Percentiles rank a stretch among this genome's conserved stretches.
These are phyloP conservation scores for Carpinus fangiana DNA, from an alignment of 306 rosid species.

Conservation along the genomic window DNA sequence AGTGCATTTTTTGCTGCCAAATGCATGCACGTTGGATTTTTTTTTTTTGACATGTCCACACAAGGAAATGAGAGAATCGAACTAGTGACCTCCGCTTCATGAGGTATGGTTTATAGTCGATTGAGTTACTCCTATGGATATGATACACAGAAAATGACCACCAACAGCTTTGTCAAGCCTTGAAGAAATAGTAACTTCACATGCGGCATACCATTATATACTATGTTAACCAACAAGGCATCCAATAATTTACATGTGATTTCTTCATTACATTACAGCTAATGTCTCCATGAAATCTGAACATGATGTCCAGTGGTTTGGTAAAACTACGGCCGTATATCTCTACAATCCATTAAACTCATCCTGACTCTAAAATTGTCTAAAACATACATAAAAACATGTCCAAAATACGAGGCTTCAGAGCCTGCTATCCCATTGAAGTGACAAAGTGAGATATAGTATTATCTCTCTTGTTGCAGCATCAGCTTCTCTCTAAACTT, in stretches of 20 bases:
- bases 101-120: too few relatives aligned
- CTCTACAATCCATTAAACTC: background rate
- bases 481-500: constrained; percentile 16
- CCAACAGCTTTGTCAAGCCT: too few relatives aligned
- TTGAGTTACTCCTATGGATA: too few relatives aligned
- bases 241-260: background rate
- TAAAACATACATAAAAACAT: background rate
- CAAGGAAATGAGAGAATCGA: too few relatives aligned
- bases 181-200: too few relatives aligned
- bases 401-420: constrained; percentile 21
- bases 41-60: too few relatives aligned
- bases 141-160: too few relatives aligned
- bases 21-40: too few relatives aligned
- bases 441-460: constrained; percentile 8
- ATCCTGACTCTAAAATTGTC: background rate
- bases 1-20: too few relatives aligned
- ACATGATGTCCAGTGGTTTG: background rate
- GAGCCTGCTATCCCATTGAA: constrained; percentile 16
- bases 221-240: too few relatives aligned
- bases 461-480: constrained; percentile 19
- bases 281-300: background rate
- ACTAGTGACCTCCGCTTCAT: too few relatives aligned
- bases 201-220: too few relatives aligned
- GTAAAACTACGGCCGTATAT: background rate
- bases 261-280: background rate